A percentile compares a stretch with the other conserved stretches of the same genome.
phyloP scores from a whole-genome alignment of 2,329 filamentous ascomycete genomes.

The Diplocarpon rosae region DNA sequence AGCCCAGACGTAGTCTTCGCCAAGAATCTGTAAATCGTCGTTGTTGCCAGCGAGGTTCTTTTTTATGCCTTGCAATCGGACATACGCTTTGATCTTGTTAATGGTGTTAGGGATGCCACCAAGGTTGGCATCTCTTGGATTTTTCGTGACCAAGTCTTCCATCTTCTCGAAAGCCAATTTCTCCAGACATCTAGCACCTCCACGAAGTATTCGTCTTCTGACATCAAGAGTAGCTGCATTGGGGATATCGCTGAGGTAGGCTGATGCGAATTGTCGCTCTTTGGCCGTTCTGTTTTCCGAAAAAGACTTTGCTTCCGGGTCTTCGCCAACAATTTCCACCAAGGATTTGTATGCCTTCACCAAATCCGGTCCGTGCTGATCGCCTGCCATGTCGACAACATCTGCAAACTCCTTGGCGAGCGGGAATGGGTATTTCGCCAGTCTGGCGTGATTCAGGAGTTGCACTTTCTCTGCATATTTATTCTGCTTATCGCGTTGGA shows the following conservation, averaged over 20 bases:
- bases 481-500: conserved; percentile 73
- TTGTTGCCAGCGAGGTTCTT: conserved; percentile 80
- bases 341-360: conserved; percentile 75
- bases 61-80: conserved; percentile 65
- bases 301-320: conserved; percentile 44
- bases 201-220: conserved; percentile 68
- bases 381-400: conserved; percentile 59
- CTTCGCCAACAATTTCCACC: conserved; percentile 67
- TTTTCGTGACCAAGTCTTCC: conserved; percentile 66
- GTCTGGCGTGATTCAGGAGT: conserved; percentile 62
- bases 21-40: conserved; percentile 66
- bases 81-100: conserved; percentile 87
- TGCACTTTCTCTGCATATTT: conserved; percentile 72
- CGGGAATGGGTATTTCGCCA: conserved; percentile 56
- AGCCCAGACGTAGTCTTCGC: conserved; percentile 84
- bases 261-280: conserved; percentile 64
- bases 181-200: conserved; percentile 72
- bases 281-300: conserved; percentile 54
- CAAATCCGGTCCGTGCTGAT: conserved; percentile 62
- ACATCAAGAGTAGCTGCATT: conserved; percentile 54
- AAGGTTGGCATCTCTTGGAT: conserved; percentile 78
- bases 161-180: conserved; percentile 69
- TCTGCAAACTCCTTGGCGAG: conserved; percentile 66
- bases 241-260: conserved; percentile 66
- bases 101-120: conserved; percentile 80